Evolutionary conservation across 345 rosid species (phyloP).

Genomic region (Eucalyptus marginata): DNA sequence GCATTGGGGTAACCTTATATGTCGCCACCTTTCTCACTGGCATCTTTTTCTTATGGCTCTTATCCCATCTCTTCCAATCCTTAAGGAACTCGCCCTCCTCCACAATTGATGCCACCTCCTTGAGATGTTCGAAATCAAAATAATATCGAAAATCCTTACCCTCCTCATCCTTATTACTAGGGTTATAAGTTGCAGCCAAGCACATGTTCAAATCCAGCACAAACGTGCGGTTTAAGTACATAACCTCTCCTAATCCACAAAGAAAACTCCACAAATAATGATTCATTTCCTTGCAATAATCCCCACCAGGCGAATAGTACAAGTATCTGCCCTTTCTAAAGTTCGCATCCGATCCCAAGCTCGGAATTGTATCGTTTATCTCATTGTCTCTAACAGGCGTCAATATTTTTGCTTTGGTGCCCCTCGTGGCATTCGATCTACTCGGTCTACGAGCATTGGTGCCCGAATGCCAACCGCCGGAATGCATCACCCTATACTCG

Average conservation of each 20-base stretch:
- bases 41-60: slow-evolving; percentile 49
- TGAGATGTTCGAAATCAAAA: slow-evolving; percentile 90
- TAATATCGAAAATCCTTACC: slow-evolving; percentile 87
- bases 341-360: slow-evolving; percentile 38
- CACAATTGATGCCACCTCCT: slow-evolving; percentile 64
- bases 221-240: slow-evolving; percentile 84
- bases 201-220: slow-evolving; percentile 91
- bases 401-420: slow-evolving; percentile 8
- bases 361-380: slow-evolving; percentile 57
- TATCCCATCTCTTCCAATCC: slow-evolving; percentile 86
- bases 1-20: slow-evolving; percentile 62
- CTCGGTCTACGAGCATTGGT: slow-evolving; percentile 58
- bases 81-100: slow-evolving; percentile 74
- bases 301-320: slow-evolving; percentile 87
- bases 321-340: slow-evolving; percentile 78
- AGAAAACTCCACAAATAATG: slow-evolving; percentile 91
- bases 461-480: slow-evolving; percentile 84
- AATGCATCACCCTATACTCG: slow-evolving; percentile 40
- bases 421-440: slow-evolving; percentile 5
- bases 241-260: slow-evolving; percentile 93
- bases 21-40: slow-evolving; percentile 62
- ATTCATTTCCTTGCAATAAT: slow-evolving; percentile 95
- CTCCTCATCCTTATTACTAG: slow-evolving; percentile 66
- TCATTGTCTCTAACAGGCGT: slow-evolving; percentile 28
- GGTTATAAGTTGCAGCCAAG: slow-evolving; percentile 52